Percentiles rank a stretch among this genome's conserved stretches.
Conservation (phyloP, 352 stramenopile species). For the Pythium vanterpoolii region DNA sequence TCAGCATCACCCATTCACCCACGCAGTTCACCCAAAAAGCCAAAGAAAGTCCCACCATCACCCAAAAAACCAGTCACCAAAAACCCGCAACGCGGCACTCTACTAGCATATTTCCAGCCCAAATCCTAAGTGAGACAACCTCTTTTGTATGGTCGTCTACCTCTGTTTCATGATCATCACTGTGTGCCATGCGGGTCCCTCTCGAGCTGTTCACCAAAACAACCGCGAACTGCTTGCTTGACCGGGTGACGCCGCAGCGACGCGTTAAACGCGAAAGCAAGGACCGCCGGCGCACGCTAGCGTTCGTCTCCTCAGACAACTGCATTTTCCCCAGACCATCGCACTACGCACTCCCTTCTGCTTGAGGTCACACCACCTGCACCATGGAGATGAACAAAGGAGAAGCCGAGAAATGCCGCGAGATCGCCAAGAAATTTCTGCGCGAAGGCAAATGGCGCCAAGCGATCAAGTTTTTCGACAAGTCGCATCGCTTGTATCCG, state of each 20-base stretch:
- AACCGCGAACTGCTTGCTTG: constrained; percentile 1
- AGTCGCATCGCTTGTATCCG: constrained; percentile 88
- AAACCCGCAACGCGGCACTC: constrained; percentile 37
- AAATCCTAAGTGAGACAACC: constrained; percentile 33
- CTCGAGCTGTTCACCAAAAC: constrained; percentile 7
- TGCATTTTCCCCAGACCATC: not conserved
- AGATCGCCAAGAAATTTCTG: constrained; percentile 87
- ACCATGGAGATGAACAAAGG: constrained; percentile 91
- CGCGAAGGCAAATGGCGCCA: constrained; percentile 83
- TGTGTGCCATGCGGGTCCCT: not conserved
- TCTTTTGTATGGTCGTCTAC: constrained; percentile 8
- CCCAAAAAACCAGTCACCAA: constrained; percentile 21
- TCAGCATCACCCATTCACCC: constrained; percentile 18
- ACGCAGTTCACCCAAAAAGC: constrained; percentile 19
- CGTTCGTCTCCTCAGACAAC: not conserved
- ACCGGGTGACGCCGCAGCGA: constrained; percentile 1
- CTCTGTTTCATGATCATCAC: constrained; percentile 5
- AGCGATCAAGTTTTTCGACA: constrained; percentile 92
- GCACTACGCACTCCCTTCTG: not conserved
- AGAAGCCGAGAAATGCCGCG: constrained; percentile 90
- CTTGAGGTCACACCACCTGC: not conserved
- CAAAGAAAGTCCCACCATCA: constrained; percentile 10
- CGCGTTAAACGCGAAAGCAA: not conserved
- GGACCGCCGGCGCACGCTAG: not conserved
- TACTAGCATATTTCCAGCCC: constrained; percentile 48